phyloP scores from a whole-genome alignment of 176 grass and related monocot genomes.

The Areca catechu region DNA sequence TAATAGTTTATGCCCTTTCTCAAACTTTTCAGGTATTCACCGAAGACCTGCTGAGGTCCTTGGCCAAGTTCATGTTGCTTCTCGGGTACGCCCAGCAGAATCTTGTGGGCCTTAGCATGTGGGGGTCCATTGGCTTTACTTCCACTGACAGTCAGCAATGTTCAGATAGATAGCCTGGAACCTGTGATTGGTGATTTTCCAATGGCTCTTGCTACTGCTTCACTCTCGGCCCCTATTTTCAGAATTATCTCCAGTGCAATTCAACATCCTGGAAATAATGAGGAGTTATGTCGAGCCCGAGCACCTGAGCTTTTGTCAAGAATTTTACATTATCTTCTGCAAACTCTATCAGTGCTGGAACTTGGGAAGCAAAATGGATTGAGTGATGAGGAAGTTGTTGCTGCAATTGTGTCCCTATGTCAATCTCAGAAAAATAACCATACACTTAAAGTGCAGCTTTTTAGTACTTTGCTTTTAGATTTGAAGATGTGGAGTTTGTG shows the following conservation, averaged over 20 bases:
- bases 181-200: conserved; percentile 48
- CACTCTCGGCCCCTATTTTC: conserved; percentile 80
- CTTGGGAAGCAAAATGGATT: conserved; percentile 31
- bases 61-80: conserved; percentile 85
- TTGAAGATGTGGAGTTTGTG: conserved; percentile 94
- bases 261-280: conserved; percentile 89
- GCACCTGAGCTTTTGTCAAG: conserved; percentile 76
- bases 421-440: conserved; percentile 84
- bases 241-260: conserved; percentile 81
- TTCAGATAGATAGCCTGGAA: conserved; percentile 80
- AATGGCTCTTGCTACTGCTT: conserved; percentile 39
- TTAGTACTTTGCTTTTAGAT: conserved; percentile 79
- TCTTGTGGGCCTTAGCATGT: conserved; percentile 89
- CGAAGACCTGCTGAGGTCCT: conserved; percentile 92
- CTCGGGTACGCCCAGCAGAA: conserved; percentile 70
- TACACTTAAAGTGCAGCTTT: conserved; percentile 82
- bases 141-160: conserved; percentile 86
- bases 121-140: conserved; percentile 91
- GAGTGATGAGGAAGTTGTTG: conserved; percentile 76
- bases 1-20: conserved; percentile 24
- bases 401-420: conserved; percentile 74
- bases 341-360: conserved; percentile 52
- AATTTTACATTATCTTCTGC: conserved; percentile 70
- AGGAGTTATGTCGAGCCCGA: conserved; percentile 72
- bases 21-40: conserved; percentile 66